Evolutionary conservation across 257 asterid species (phyloP).

Genomic region (Nicotiana benthamiana): DNA sequence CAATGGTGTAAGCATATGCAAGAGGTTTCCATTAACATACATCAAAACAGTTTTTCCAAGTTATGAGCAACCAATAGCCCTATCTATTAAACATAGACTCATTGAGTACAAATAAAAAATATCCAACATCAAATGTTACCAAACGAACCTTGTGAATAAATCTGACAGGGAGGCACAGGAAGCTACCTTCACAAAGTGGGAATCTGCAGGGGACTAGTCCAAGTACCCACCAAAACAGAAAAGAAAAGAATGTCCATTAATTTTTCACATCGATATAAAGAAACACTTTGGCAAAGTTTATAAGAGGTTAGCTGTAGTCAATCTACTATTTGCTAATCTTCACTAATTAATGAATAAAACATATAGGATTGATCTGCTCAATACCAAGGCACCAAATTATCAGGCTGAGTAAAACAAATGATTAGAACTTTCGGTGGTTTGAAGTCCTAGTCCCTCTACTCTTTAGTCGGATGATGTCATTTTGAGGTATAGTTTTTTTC

Average conservation of each 20-base stretch:
- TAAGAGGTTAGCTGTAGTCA: background rate
- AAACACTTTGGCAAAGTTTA: background rate
- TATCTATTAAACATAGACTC: background rate
- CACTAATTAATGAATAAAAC: background rate
- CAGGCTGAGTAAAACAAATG: background rate
- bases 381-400: background rate
- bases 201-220: slow-evolving; percentile 44
- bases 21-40: background rate
- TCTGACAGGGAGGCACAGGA: slow-evolving; percentile 80
- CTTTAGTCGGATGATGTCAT: background rate
- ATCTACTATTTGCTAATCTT: background rate
- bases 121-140: background rate
- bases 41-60: background rate
- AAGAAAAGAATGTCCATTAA: background rate
- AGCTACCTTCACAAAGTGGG: slow-evolving; percentile 75
- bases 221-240: slow-evolving; percentile 5
- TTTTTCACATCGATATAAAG: background rate
- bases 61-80: background rate
- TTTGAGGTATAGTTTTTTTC: background rate
- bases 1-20: background rate
- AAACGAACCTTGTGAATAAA: slow-evolving; percentile 63
- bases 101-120: background rate
- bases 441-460: background rate
- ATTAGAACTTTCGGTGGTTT: background rate
- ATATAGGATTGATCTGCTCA: background rate